These are phyloP conservation scores for Leucaena leucocephala DNA, from an alignment of 306 rosid genomes.

Conservation along the genomic window DNA sequence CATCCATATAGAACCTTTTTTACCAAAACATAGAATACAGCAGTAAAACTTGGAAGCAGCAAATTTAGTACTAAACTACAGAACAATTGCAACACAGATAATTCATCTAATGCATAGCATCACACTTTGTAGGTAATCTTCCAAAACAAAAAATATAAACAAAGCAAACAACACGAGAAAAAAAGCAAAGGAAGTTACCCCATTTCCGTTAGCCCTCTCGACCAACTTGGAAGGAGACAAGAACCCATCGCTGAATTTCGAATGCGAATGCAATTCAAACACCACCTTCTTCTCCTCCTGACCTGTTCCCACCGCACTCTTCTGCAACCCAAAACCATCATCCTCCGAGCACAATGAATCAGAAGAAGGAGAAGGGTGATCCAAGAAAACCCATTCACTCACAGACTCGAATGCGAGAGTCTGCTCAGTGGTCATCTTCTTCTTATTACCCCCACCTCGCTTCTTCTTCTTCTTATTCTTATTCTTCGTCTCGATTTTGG, in stretches of 20 bases:
- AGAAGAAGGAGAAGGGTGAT: conserved; percentile 48
- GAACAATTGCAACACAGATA: background rate
- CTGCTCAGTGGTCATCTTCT: conserved; percentile 91
- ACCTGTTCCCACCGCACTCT: conserved; percentile 48
- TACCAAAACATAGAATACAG: background rate
- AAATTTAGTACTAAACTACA: background rate
- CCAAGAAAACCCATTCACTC: conserved; percentile 80
- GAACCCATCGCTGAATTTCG: conserved; percentile 94
- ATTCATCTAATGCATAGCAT: background rate
- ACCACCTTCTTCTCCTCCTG: conserved; percentile 51
- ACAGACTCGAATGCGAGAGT: conserved; percentile 70
- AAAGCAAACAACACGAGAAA: background rate
- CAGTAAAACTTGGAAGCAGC: background rate
- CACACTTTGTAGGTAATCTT: background rate
- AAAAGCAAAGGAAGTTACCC: conserved; percentile 57
- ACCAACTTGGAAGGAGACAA: conserved; percentile 86
- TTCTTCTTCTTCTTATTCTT: conserved; percentile 64
- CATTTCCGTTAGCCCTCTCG: conserved; percentile 84
- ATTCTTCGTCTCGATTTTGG: conserved; percentile 41
- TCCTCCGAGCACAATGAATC: conserved; percentile 62
- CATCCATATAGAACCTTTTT: background rate
- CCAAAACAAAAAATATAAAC: background rate
- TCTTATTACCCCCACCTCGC: conserved; percentile 79
- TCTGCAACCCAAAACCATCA: conserved; percentile 76
- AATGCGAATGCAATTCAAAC: conserved; percentile 90